Base-by-base conservation (phyloP, 1,139 yeast genomes). In the Diutina neorugosa region DNA sequence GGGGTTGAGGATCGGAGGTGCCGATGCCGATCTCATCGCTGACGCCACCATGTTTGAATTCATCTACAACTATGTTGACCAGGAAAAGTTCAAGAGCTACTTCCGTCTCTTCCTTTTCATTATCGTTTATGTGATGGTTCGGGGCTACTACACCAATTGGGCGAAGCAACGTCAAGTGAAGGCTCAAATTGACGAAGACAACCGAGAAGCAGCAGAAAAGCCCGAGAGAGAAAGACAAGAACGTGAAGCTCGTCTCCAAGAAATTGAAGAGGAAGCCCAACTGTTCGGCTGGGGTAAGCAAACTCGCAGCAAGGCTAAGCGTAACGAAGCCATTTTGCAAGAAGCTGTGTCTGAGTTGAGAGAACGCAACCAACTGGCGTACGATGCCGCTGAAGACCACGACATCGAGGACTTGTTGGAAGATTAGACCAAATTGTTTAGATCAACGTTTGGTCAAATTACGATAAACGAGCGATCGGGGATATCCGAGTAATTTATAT, bases 261-360 rank as follows among this genome's bases (percentile, higher is more conserved):
- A 64, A 51, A 63, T 71, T 56, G 65, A 65, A 53, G 57, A 60
- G 20, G 80, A 75, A 60, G 78, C 81, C 51, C 64, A 71, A 50
- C 63, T 74, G 8, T 84, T 85, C 70, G 91, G 93, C 21, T 85
- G 90, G 89, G 93, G 93, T 54, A 85, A 84, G 64, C 76, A 77
- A 62, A 84, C 91, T 9, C 77, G 90, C 68, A 71, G 73, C 59
- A 73, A 64, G 54, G 81, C 78, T 51, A 77, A 79, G 67, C 69
- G 71, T 56, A 82, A 82, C 59, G 77, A 81, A 61, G 71, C 76
- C 51, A 59, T 75, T 20, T 70, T 84, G 52, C 80, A 81, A 59
- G 75, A 78, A 53, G 66, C 73, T 21, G 66, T 73, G 43, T 76
- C 61, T 23, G 73, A 70, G 54, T 65, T 77, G 55, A 69, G 77